Conservation (phyloP, 257 asterid genomes). For the Lycium barbarum region DNA sequence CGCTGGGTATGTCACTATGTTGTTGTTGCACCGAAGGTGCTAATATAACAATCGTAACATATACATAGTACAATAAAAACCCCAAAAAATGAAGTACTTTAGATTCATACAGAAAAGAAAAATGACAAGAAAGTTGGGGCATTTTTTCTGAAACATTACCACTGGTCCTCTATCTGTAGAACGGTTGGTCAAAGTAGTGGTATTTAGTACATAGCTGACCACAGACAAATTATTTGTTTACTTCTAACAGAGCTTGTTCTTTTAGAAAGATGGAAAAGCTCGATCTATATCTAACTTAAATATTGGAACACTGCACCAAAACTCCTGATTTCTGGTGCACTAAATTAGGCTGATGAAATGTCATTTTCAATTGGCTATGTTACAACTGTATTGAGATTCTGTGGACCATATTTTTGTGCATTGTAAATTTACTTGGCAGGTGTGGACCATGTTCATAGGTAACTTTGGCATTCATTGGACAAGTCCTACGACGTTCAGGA, state of each 20-base stretch:
- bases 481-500: too few relatives aligned
- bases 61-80: conserved; percentile 7
- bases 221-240: not conserved
- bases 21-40: not conserved
- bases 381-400: not conserved
- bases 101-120: conserved; percentile 8
- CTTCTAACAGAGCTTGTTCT: not conserved
- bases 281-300: not conserved
- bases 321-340: conserved; percentile 5
- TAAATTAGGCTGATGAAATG: not conserved
- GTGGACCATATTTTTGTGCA: too few relatives aligned
- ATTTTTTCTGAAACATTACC: not conserved
- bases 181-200: not conserved
- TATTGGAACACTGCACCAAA: not conserved
- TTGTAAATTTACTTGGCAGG: too few relatives aligned
- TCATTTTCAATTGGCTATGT: conserved; percentile 23
- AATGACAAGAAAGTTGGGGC: not conserved
- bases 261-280: not conserved
- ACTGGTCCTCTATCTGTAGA: not conserved
- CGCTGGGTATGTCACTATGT: too few relatives aligned
- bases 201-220: not conserved
- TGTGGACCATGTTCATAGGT: too few relatives aligned
- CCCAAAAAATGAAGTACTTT: not conserved
- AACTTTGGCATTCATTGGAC: too few relatives aligned
- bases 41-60: not conserved